These are phyloP conservation scores for Neurospora sp. DNA, from an alignment of 2,329 filamentous ascomycete genomes.

Conservation along the genomic window DNA sequence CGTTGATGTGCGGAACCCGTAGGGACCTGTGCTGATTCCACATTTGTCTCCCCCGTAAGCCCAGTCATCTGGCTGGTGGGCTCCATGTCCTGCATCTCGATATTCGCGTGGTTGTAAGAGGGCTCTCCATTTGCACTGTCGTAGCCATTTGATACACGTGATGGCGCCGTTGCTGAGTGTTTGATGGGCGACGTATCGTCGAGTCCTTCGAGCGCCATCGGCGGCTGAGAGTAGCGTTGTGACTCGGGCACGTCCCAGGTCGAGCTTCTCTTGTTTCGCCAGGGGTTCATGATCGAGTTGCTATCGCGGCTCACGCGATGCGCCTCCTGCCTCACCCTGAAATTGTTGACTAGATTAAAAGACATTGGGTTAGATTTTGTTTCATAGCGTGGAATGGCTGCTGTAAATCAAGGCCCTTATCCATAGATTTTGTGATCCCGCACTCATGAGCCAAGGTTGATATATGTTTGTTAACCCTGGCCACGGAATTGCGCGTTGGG, in stretches of 20 bases:
- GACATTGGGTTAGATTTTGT: slow-evolving; percentile 10
- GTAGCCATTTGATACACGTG: background rate
- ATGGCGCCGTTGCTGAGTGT: slow-evolving; percentile 2
- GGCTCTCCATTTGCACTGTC: background rate
- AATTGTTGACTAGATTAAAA: slow-evolving; percentile 32
- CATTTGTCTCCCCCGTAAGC: slow-evolving; percentile 12
- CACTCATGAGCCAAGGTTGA: background rate
- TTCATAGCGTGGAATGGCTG: background rate
- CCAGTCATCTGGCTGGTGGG: slow-evolving; percentile 4
- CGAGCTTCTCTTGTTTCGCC: slow-evolving; percentile 20
- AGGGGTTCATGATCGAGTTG: slow-evolving; percentile 32
- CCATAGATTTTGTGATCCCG: background rate
- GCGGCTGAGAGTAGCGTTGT: slow-evolving; percentile 1
- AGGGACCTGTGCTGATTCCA: background rate
- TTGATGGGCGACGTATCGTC: background rate
- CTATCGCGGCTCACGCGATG: slow-evolving; percentile 30
- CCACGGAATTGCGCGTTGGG: background rate
- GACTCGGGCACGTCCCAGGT: slow-evolving; percentile 6
- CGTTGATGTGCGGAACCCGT: background rate
- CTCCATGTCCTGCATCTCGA: background rate
- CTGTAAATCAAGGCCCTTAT: background rate
- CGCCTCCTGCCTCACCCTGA: slow-evolving; percentile 34
- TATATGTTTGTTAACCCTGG: background rate
- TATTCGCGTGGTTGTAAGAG: background rate
- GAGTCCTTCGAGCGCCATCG: background rate